Percentiles rank a stretch among this genome's conserved stretches.
Evolutionary conservation across 164 flowering plant species (phyloP).

Genomic region (Sedum album): DNA sequence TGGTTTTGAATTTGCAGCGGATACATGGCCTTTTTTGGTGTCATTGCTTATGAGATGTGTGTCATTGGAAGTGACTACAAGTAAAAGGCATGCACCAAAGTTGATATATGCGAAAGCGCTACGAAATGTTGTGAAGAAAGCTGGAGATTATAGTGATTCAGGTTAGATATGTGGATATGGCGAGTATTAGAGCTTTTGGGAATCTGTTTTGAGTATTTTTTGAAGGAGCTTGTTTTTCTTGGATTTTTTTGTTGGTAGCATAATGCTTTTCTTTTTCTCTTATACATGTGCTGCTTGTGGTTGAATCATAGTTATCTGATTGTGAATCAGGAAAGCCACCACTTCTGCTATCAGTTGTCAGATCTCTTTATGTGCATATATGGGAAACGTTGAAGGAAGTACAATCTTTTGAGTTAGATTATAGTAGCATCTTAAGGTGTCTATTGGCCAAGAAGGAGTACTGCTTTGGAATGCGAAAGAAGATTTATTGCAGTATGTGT

Average conservation of each 20-base stretch:
- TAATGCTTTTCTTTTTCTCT: background rate
- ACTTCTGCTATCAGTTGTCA: slow-evolving; percentile 53
- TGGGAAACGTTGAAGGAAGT: slow-evolving; percentile 64
- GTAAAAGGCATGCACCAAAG: slow-evolving; percentile 65
- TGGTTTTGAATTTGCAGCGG: slow-evolving; percentile 43
- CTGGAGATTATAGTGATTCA: slow-evolving; percentile 45
- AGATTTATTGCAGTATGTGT: slow-evolving; percentile 61
- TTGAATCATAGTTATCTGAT: slow-evolving; percentile 6
- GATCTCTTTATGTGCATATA: slow-evolving; percentile 59
- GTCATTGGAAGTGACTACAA: slow-evolving; percentile 46
- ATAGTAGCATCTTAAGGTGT: slow-evolving; percentile 67
- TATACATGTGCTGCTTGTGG: background rate
- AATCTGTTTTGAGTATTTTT: background rate
- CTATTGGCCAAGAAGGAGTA: slow-evolving; percentile 57
- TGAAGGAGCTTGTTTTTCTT: background rate
- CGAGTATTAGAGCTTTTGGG: background rate
- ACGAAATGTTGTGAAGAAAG: slow-evolving; percentile 54
- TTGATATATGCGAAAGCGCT: slow-evolving; percentile 65
- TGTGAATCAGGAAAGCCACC: slow-evolving; percentile 37
- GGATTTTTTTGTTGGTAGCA: background rate
- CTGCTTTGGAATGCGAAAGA: slow-evolving; percentile 67
- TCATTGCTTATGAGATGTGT: slow-evolving; percentile 51
- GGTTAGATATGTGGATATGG: slow-evolving; percentile 28
- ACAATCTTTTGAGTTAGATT: slow-evolving; percentile 79
- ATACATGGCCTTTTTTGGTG: slow-evolving; percentile 89